Evolutionary conservation across 2,329 filamentous ascomycete genomes (phyloP).

Genomic region (Myriangium duriaei): DNA sequence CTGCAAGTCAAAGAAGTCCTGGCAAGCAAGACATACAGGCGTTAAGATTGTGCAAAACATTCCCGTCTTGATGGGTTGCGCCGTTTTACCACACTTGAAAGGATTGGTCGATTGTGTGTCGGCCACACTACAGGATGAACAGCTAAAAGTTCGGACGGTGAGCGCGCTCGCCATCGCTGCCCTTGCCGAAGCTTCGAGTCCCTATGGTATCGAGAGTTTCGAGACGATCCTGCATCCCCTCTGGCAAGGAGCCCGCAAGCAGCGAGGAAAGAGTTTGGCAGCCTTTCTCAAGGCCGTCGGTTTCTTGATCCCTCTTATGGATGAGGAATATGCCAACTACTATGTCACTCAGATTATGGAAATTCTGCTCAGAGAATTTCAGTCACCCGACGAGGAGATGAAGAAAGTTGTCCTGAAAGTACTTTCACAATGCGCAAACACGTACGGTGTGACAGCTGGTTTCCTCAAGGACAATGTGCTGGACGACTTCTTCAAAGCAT

Average conservation of each 20-base stretch:
- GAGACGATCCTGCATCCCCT: conserved; percentile 94
- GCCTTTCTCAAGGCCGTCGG: conserved; percentile 96
- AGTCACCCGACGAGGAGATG: conserved; percentile 97
- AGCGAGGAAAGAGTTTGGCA: conserved; percentile 88
- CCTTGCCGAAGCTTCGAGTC: conserved; percentile 88
- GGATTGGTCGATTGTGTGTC: conserved; percentile 93
- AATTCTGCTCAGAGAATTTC: conserved; percentile 88
- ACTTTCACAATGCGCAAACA: conserved; percentile 87
- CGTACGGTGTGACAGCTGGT: conserved; percentile 83
- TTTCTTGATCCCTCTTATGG: conserved; percentile 97
- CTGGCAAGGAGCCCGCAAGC: conserved; percentile 92
- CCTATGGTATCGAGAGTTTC: conserved; percentile 98
- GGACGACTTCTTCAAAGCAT: conserved; percentile 95
- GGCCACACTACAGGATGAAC: conserved; percentile 91
- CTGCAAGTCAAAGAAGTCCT: conserved; percentile 96
- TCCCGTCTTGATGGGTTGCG: conserved; percentile 96
- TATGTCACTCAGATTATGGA: conserved; percentile 99
- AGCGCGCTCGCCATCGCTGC: conserved; percentile 91
- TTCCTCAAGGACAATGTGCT: conserved; percentile 94
- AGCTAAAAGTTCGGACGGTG: conserved; percentile 93
- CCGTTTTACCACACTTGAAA: conserved; percentile 87
- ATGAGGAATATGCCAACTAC: conserved; percentile 98
- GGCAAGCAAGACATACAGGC: conserved; percentile 94
- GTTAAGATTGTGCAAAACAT: conserved; percentile 99
- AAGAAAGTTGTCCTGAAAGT: conserved; percentile 99